Percentiles rank a stretch among this genome's conserved stretches.
Conservation (phyloP, 495 filamentous ascomycete genomes). For the Penicillium atrosanguineum region DNA sequence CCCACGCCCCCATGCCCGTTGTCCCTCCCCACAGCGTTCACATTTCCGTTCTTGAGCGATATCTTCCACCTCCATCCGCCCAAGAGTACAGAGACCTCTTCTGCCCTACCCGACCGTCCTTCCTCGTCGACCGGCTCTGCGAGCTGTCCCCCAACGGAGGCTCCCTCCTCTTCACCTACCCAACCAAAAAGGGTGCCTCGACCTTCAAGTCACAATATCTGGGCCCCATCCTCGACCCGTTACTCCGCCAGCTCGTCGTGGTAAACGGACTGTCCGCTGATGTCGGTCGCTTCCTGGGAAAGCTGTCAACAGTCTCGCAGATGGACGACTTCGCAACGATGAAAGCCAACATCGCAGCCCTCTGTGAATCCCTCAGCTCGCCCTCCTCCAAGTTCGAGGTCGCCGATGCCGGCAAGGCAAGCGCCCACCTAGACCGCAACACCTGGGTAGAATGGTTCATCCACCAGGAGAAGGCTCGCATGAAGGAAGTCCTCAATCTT, state of each 20-base stretch:
- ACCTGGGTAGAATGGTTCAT: constrained; percentile 71
- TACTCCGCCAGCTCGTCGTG: constrained; percentile 63
- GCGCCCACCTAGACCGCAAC: constrained; percentile 52
- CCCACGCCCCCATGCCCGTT: constrained; percentile 56
- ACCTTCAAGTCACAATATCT: constrained; percentile 66
- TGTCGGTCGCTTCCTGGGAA: constrained; percentile 55
- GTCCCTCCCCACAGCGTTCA: constrained; percentile 64
- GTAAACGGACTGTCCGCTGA: constrained; percentile 62
- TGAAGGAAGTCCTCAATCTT: constrained; percentile 57
- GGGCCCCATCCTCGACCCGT: constrained; percentile 64
- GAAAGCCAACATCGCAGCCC: constrained; percentile 45
- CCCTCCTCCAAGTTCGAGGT: constrained; percentile 46
- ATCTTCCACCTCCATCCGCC: constrained; percentile 61
- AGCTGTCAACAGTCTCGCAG: constrained; percentile 54
- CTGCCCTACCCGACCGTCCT: constrained; percentile 50
- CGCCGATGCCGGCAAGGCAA: constrained; percentile 51
- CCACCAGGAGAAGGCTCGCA: constrained; percentile 66
- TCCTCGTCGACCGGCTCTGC: constrained; percentile 64
- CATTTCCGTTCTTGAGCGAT: constrained; percentile 67
- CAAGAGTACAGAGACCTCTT: constrained; percentile 64
- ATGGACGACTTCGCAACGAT: constrained; percentile 61
- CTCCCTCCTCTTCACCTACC: constrained; percentile 66
- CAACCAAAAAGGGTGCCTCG: constrained; percentile 59
- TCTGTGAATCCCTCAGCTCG: constrained; percentile 46
- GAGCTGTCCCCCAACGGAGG: constrained; percentile 62